Base-by-base conservation (phyloP, 805 yeast genomes). In the Candida silvatica region DNA sequence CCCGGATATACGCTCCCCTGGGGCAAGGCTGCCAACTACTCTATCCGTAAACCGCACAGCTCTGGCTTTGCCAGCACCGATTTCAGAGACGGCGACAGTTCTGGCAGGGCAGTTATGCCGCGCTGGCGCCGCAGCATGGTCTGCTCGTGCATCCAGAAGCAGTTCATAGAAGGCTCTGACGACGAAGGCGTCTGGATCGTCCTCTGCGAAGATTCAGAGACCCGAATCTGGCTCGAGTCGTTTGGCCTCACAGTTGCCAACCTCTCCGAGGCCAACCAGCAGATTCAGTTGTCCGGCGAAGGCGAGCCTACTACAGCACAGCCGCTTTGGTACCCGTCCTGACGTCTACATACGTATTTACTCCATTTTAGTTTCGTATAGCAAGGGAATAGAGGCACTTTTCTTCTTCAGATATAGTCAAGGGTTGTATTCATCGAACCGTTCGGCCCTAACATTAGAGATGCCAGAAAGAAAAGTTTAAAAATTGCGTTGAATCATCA, bases 361-460 rank as follows among this genome's bases (percentile, higher is more conserved):
- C n/a, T n/a, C n/a, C n/a, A n/a, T n/a, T n/a, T n/a, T n/a, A n/a
- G n/a, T n/a, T n/a, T n/a, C n/a, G n/a, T n/a, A n/a, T n/a, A n/a
- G n/a, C n/a, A n/a, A n/a, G n/a, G n/a, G n/a, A n/a, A n/a, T n/a
- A n/a, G n/a, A n/a, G n/a, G n/a, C n/a, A n/a, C n/a, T n/a, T n/a
- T n/a, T n/a, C n/a, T n/a, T n/a, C n/a, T n/a, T n/a, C n/a, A n/a
- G n/a, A n/a, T n/a, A 51, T 64, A 62, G 81, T 76, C 81, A 75
- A 72, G 51, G 63, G 71, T 75, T 78, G 76, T 69, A 80, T 70
- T 80, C 88, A 80, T 77, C 69, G 87, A 77, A 70, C 78, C 17
- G 64, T 69, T 76, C 73, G 32, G 46, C 46, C 66, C 87, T 80
- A 80, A 78, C 83, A 80, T 79, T 80, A 80, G 87, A 80, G 88